Percentiles rank a stretch among this genome's conserved stretches.
Evolutionary conservation across 2,329 filamentous ascomycete species (phyloP).

Genomic region (Talaromyces piceae): DNA sequence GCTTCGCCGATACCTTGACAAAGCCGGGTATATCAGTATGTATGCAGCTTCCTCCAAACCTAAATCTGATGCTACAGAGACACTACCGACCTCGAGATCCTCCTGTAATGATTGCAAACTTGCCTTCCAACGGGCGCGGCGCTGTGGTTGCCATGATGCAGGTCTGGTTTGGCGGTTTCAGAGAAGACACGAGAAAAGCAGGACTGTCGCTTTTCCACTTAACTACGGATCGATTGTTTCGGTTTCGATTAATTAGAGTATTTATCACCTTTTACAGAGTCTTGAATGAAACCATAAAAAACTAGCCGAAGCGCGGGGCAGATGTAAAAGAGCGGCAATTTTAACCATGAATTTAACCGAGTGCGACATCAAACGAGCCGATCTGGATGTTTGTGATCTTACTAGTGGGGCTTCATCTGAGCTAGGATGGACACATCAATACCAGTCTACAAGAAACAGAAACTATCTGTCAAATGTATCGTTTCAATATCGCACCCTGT

Average conservation of each 20-base stretch:
- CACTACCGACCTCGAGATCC: slow-evolving; percentile 59
- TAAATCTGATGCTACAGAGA: neutral
- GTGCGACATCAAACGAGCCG: neutral
- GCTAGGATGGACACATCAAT: no score
- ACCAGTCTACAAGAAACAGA: no score
- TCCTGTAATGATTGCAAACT: slow-evolving; percentile 72
- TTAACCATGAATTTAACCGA: neutral
- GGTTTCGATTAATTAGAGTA: neutral
- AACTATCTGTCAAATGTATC: no score
- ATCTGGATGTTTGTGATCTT: neutral
- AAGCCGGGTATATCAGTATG: neutral
- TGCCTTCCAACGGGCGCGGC: slow-evolving; percentile 54
- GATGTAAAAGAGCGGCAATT: neutral
- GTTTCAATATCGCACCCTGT: no score
- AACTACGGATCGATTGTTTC: neutral
- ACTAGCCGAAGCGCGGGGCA: neutral
- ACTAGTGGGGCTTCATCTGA: neutral
- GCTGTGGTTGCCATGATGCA: neutral
- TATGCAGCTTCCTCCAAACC: neutral
- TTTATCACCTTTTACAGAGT: neutral
- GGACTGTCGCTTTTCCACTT: no score
- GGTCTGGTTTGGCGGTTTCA: no score
- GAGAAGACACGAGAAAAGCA: no score
- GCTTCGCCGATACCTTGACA: slow-evolving; percentile 65
- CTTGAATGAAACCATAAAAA: neutral